Evolutionary conservation across 148 eudicot genomes (phyloP).

Genomic region (Cornus kousa): DNA sequence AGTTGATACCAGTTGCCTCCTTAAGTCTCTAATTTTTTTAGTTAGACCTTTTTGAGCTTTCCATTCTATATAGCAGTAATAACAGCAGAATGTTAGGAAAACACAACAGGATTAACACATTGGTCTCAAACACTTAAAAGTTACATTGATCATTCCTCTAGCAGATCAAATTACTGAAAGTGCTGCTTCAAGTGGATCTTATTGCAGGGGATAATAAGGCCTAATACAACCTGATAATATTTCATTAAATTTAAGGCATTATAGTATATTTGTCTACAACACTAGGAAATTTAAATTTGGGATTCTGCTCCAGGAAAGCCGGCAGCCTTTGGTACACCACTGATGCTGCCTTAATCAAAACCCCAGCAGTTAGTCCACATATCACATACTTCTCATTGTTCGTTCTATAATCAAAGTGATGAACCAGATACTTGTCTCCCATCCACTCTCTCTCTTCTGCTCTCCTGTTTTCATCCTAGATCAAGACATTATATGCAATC

Average conservation of each 20-base stretch:
- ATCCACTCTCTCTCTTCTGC: slow-evolving; percentile 80
- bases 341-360: slow-evolving; percentile 86
- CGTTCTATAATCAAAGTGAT: slow-evolving; percentile 68
- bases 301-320: slow-evolving; percentile 65
- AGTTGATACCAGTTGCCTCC: not conserved
- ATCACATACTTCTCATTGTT: slow-evolving; percentile 54
- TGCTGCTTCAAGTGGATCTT: not conserved
- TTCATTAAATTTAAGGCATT: slow-evolving; percentile 36
- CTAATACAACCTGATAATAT: not conserved
- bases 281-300: slow-evolving; percentile 53
- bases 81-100: not conserved
- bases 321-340: slow-evolving; percentile 78
- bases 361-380: slow-evolving; percentile 91
- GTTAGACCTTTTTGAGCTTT: not conserved
- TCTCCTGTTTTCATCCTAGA: slow-evolving; percentile 74
- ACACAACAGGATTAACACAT: not conserved
- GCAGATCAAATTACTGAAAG: not conserved
- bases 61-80: no score
- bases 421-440: slow-evolving; percentile 75
- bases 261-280: slow-evolving; percentile 38
- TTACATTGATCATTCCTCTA: not conserved
- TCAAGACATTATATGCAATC: slow-evolving; percentile 10
- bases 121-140: no score
- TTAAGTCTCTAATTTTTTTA: not conserved
- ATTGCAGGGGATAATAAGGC: not conserved